Evolutionary conservation across 352 stramenopile genomes (phyloP).

Genomic region (Phytophthora multivora): DNA sequence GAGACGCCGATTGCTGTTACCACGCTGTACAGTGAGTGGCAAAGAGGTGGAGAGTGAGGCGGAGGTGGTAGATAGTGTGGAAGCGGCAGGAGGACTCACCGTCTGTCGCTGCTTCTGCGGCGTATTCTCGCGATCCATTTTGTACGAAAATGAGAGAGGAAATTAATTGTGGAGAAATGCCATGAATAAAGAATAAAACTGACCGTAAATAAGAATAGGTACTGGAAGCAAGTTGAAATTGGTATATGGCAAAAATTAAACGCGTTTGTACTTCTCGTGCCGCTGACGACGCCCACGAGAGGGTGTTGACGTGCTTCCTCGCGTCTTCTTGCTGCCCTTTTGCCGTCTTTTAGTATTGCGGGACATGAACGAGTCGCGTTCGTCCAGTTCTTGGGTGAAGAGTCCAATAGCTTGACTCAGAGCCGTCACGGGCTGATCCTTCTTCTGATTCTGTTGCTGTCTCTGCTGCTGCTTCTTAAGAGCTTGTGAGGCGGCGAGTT

Average conservation of each 20-base stretch:
- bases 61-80: background rate
- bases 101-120: conserved; percentile 81
- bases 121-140: conserved; percentile 76
- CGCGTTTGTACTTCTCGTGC: conserved; percentile 67
- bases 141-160: background rate
- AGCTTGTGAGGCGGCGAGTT: conserved; percentile 23
- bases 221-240: conserved; percentile 13
- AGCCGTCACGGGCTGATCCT: conserved; percentile 43
- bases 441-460: conserved; percentile 29
- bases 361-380: conserved; percentile 36
- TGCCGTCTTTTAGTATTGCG: conserved; percentile 53
- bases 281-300: conserved; percentile 56
- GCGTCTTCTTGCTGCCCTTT: conserved; percentile 44
- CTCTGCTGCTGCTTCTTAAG: conserved; percentile 43
- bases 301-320: conserved; percentile 26
- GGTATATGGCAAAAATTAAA: conserved; percentile 17
- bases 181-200: background rate
- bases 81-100: conserved; percentile 30
- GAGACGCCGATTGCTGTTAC: conserved; percentile 26
- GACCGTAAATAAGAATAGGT: background rate
- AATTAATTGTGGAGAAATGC: background rate
- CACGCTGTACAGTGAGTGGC: conserved; percentile 27
- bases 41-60: background rate
- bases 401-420: conserved; percentile 65
- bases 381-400: conserved; percentile 62